phyloP scores from a whole-genome alignment of 2,329 filamentous ascomycete species.

The Neocucurbitaria cava region DNA sequence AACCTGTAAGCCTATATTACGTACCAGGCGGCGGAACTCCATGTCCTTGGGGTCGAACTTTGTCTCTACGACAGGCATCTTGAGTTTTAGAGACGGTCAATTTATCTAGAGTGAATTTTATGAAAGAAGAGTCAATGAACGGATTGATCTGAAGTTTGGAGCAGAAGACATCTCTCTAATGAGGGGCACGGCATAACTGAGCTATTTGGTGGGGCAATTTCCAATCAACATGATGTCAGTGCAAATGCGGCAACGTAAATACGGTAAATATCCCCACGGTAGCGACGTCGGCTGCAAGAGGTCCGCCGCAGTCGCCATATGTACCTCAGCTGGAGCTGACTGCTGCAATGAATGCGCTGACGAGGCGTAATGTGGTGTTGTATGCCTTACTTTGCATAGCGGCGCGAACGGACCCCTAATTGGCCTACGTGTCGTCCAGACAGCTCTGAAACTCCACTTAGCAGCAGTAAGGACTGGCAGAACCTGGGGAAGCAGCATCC shows the following conservation, averaged over 20 bases:
- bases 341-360: not conserved
- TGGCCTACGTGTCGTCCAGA: not conserved
- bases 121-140: not conserved
- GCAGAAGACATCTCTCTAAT: not conserved
- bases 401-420: not conserved
- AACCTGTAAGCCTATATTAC: constrained; percentile 28
- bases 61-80: constrained; percentile 51
- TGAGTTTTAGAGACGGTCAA: constrained; percentile 9
- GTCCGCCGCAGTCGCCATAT: not conserved
- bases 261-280: not conserved
- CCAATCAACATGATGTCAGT: constrained; percentile 14
- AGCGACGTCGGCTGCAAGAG: not conserved
- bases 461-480: not conserved
- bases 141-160: not conserved
- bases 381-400: not conserved
- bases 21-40: constrained; percentile 50
- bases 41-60: constrained; percentile 60
- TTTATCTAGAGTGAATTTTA: not conserved
- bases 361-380: not conserved
- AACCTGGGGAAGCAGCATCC: not conserved
- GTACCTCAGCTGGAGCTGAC: not conserved
- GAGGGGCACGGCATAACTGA: constrained; percentile 16
- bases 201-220: constrained; percentile 14
- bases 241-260: constrained; percentile 7
- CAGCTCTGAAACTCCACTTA: too few relatives aligned